Evolutionary conservation across 2,329 filamentous ascomycete genomes (phyloP).

Genomic region (Phyllachora maydis): DNA sequence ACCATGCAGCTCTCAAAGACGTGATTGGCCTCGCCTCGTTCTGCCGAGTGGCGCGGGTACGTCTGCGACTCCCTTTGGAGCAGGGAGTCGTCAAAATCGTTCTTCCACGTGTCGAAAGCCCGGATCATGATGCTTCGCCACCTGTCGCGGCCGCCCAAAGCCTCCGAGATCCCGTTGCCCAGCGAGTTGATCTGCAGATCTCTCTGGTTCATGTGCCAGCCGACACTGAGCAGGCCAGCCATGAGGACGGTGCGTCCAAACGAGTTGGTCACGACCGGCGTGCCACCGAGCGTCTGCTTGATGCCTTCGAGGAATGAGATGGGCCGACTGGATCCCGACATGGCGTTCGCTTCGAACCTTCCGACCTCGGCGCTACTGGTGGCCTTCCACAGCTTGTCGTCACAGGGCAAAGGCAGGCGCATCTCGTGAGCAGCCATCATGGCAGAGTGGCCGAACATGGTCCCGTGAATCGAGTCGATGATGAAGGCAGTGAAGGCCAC

Average conservation of each 20-base stretch:
- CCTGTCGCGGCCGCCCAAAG: conserved; percentile 71
- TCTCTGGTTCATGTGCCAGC: conserved; percentile 94
- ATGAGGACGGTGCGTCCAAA: conserved; percentile 89
- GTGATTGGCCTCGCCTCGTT: conserved; percentile 40
- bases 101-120: conserved; percentile 87
- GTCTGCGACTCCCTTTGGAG: conserved; percentile 29
- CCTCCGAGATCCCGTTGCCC: conserved; percentile 47
- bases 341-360: conserved; percentile 59
- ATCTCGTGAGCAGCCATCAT: conserved; percentile 97
- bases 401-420: conserved; percentile 74
- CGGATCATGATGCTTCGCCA: conserved; percentile 73
- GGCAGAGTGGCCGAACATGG: conserved; percentile 93
- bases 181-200: conserved; percentile 83
- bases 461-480: conserved; percentile 87
- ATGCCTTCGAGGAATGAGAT: conserved; percentile 79
- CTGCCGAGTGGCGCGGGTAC: conserved; percentile 29
- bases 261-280: conserved; percentile 73
- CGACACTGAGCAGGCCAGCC: conserved; percentile 81
- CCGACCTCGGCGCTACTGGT: conserved; percentile 74
- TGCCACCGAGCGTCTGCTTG: conserved; percentile 71
- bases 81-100: conserved; percentile 70
- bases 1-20: conserved; percentile 80
- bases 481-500: conserved; percentile 89
- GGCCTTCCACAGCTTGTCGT: conserved; percentile 83
- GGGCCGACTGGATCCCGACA: conserved; percentile 64